Percentiles rank a stretch among this genome's conserved stretches.
Evolutionary conservation across 2,329 filamentous ascomycete species (phyloP).

Genomic region (Cercospora sp.): DNA sequence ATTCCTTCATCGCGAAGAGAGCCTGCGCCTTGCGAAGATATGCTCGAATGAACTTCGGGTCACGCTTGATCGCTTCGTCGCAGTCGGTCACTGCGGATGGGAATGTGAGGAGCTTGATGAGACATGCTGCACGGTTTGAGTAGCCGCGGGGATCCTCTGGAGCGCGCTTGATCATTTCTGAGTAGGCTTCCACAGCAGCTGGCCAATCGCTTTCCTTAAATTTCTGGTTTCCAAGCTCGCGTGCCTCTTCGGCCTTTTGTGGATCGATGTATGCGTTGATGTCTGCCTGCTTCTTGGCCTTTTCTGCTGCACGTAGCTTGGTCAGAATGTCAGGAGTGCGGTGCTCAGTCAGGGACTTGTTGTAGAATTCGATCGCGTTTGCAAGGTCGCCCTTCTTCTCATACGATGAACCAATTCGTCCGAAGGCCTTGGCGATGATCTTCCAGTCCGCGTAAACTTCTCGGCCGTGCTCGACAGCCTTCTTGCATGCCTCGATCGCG

Average conservation of each 20-base stretch:
- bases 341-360: conserved; percentile 93
- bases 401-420: conserved; percentile 89
- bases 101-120: conserved; percentile 96
- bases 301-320: conserved; percentile 90
- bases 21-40: conserved; percentile 97
- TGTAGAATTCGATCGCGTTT: conserved; percentile 83
- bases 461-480: conserved; percentile 87
- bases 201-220: conserved; percentile 98
- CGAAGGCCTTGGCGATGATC: conserved; percentile 95
- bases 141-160: conserved; percentile 92
- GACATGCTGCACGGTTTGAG: conserved; percentile 94
- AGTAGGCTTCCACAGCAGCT: conserved; percentile 88
- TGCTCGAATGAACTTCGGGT: conserved; percentile 88
- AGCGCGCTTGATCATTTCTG: conserved; percentile 94
- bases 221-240: conserved; percentile 90
- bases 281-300: conserved; percentile 74
- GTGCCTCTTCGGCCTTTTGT: conserved; percentile 89
- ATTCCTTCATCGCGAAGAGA: conserved; percentile 96
- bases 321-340: conserved; percentile 89
- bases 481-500: conserved; percentile 80
- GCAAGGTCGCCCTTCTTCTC: conserved; percentile 82
- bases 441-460: conserved; percentile 95
- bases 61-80: conserved; percentile 84
- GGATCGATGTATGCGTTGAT: conserved; percentile 84
- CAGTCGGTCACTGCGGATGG: conserved; percentile 92